Percentiles rank a stretch among this genome's conserved stretches.
Evolutionary conservation across 495 filamentous ascomycete genomes (phyloP).

Genomic region (Penicillium daleae): DNA sequence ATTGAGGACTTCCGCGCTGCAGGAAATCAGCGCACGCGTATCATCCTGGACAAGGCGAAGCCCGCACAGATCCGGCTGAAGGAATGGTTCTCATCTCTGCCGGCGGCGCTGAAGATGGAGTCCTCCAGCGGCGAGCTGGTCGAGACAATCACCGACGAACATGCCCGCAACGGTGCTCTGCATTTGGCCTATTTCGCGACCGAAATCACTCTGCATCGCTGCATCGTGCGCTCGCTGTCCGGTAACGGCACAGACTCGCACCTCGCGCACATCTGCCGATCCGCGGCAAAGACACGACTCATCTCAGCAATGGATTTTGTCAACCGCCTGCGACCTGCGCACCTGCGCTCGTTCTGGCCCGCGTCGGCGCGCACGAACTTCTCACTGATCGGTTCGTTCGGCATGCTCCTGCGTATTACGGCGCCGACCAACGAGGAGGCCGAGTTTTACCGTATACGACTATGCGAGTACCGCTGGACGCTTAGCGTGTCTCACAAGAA

Average conservation of each 20-base stretch:
- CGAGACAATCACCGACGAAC: constrained; percentile 45
- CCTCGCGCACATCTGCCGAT: constrained; percentile 92
- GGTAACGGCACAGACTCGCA: constrained; percentile 50
- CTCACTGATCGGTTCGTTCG: constrained; percentile 59
- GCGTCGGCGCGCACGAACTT: constrained; percentile 58
- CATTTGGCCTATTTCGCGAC: constrained; percentile 65
- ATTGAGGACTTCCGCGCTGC: constrained; percentile 56
- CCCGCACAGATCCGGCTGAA: constrained; percentile 62
- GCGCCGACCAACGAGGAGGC: constrained; percentile 86
- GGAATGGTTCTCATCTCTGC: constrained; percentile 61
- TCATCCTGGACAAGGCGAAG: constrained; percentile 64
- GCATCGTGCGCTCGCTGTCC: constrained; percentile 58
- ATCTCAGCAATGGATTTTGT: constrained; percentile 63
- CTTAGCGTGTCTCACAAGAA: constrained; percentile 81
- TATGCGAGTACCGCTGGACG: constrained; percentile 94
- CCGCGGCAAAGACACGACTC: constrained; percentile 66
- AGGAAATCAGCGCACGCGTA: constrained; percentile 52
- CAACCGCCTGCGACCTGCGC: constrained; percentile 56
- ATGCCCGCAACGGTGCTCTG: constrained; percentile 55
- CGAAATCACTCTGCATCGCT: constrained; percentile 64
- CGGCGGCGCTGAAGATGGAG: constrained; percentile 58
- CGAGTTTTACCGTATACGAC: constrained; percentile 87
- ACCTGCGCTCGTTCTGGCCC: constrained; percentile 61
- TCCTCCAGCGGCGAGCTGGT: constrained; percentile 45
- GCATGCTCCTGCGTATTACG: constrained; percentile 79